Evolutionary conservation across 2,329 filamentous ascomycete genomes (phyloP).

Genomic region (Aureobasidium subglaciale): DNA sequence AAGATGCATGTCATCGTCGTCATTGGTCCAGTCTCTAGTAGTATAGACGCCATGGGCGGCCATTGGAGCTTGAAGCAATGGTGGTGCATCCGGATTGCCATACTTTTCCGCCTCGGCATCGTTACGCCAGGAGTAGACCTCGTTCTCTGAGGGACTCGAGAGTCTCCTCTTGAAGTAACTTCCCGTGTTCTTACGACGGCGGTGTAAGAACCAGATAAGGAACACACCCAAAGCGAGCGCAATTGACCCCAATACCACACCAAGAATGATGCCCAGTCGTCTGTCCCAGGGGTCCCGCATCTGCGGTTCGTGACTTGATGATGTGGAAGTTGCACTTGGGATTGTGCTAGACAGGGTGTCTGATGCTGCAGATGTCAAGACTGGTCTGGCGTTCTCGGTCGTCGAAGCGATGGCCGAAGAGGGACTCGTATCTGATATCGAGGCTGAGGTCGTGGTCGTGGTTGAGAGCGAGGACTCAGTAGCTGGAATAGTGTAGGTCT

Average conservation of each 20-base stretch:
- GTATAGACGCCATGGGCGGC: background rate
- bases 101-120: slow-evolving; percentile 3
- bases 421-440: background rate
- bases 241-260: slow-evolving; percentile 19
- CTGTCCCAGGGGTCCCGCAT: slow-evolving; percentile 3
- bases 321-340: background rate
- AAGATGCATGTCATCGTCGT: background rate
- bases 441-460: slow-evolving; percentile 11
- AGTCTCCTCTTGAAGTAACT: slow-evolving; percentile 14
- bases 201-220: slow-evolving; percentile 17
- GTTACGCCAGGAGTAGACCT: slow-evolving; percentile 2
- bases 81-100: background rate
- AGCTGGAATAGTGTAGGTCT: slow-evolving; percentile 17
- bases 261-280: slow-evolving; percentile 19
- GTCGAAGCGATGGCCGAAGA: background rate
- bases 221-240: slow-evolving; percentile 17
- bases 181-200: slow-evolving; percentile 17
- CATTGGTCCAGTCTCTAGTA: background rate
- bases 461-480: background rate
- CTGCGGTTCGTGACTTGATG: background rate
- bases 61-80: slow-evolving; percentile 1
- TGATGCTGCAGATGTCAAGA: slow-evolving; percentile 8
- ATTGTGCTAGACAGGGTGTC: too few species aligned
- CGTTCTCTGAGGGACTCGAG: background rate
- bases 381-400: slow-evolving; percentile 13